A percentile compares a stretch with the other conserved stretches of the same genome.
Conservation (phyloP, 2,329 filamentous ascomycete genomes). For the Aspergillus fructus region DNA sequence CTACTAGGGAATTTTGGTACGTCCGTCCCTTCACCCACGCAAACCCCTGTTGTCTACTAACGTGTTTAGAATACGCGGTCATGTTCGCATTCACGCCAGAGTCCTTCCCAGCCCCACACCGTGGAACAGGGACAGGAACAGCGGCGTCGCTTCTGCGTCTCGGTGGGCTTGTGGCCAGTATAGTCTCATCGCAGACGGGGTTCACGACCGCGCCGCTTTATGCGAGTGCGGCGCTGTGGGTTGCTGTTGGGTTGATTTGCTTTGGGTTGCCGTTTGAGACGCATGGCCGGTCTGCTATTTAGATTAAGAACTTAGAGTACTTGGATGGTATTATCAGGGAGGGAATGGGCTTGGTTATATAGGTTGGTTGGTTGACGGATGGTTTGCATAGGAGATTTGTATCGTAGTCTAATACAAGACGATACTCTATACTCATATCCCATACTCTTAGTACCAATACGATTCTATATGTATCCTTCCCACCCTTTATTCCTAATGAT, state of each 20-base stretch:
- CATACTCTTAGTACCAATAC: no score
- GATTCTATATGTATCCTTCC: no score
- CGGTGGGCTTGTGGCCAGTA: slow-evolving; percentile 41
- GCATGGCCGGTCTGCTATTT: slow-evolving; percentile 30
- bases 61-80: slow-evolving; percentile 28
- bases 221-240: slow-evolving; percentile 47
- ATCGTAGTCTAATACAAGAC: background rate
- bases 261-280: slow-evolving; percentile 49
- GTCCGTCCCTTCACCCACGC: no score
- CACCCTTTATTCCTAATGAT: background rate
- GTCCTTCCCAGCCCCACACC: slow-evolving; percentile 28
- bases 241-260: slow-evolving; percentile 43
- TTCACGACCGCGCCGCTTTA: slow-evolving; percentile 48
- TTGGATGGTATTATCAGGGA: no score
- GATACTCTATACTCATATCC: no score
- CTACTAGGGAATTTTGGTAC: slow-evolving; percentile 43
- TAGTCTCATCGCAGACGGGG: slow-evolving; percentile 45
- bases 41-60: background rate
- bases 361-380: background rate
- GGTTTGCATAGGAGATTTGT: no score
- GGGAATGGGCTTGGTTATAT: no score
- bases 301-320: no score
- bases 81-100: slow-evolving; percentile 32
- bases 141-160: slow-evolving; percentile 33
- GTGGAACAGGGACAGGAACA: slow-evolving; percentile 27